A percentile compares a stretch with the other conserved stretches of the same genome.
phyloP scores from a whole-genome alignment of 208 protist species.

The Trypanosoma platydactyli region DNA sequence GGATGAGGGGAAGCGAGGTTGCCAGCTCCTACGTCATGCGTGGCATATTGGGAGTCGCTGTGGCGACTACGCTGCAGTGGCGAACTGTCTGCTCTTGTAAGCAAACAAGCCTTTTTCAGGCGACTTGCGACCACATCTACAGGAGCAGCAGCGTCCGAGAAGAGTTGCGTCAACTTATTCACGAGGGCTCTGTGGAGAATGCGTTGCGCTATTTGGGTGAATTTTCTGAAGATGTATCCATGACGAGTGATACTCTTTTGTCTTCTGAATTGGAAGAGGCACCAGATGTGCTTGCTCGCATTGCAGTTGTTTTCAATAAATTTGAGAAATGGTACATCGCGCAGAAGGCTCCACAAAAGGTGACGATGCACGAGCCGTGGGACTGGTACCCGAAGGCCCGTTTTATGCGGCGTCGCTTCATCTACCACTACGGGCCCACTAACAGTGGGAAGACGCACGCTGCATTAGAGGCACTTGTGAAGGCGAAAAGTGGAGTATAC shows the following conservation, averaged over 20 bases:
- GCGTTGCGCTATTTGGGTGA: slow-evolving; percentile 47
- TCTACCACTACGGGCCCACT: slow-evolving; percentile 93
- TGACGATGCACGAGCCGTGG: slow-evolving; percentile 75
- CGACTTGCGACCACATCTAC: slow-evolving; percentile 52
- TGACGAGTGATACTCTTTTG: slow-evolving; percentile 32
- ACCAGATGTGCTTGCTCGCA: slow-evolving; percentile 20
- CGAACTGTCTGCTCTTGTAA: slow-evolving; percentile 1
- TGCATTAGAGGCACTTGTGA: slow-evolving; percentile 64
- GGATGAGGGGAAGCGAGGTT: too few relatives aligned
- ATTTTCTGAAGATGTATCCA: slow-evolving; percentile 47
- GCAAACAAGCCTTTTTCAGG: background rate
- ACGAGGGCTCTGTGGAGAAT: slow-evolving; percentile 68
- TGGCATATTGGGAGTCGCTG: background rate
- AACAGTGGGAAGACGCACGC: slow-evolving; percentile 95
- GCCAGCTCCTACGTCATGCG: background rate
- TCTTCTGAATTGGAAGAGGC: slow-evolving; percentile 23
- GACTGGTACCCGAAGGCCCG: slow-evolving; percentile 85
- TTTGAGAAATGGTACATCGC: slow-evolving; percentile 69
- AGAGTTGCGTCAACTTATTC: slow-evolving; percentile 50
- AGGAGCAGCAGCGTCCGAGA: slow-evolving; percentile 48
- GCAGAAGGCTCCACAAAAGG: slow-evolving; percentile 48
- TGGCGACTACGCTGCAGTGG: background rate
- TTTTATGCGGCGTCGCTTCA: slow-evolving; percentile 66
- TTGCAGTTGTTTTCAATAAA: slow-evolving; percentile 35
- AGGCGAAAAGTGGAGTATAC: slow-evolving; percentile 85